Base-by-base conservation (phyloP, 2,329 filamentous ascomycete genomes). In the Byssochlamys sp. region DNA sequence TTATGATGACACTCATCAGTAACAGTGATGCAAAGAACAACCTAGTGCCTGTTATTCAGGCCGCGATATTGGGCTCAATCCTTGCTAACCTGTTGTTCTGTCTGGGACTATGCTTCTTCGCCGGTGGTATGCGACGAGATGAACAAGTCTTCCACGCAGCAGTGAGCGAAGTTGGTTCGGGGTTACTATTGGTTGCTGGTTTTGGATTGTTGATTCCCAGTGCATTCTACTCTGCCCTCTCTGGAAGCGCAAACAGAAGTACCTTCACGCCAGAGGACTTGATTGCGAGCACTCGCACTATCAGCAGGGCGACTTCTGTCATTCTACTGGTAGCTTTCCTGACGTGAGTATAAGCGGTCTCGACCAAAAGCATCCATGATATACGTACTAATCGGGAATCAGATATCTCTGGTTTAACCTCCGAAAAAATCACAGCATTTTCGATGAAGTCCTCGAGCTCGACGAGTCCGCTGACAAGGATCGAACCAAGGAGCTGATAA, bases 31-130 rank as follows among this genome's bases (percentile, higher is more conserved):
- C 72, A 24, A 65, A 70, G 10, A 75, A 75, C n/a, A 67, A 71
- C 49, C 60, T 74, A 29, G 74, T 87, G 59, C 78, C 81, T n/a
- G 88, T 50, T 35, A 59, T 61, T 28, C 59, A 61, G 25, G 59
- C 59, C 24, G 90, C 90, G 27, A 91, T 95, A 57, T 75, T 95
- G 0, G 90, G 90, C 35, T 92, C 89, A 0, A 88, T 95, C 51
- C 72, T 95, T 33, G 89, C 90, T 11, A 95, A 90, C 31, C 81
- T 94, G 74, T 75, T 95, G 51, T 78, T 95, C 0, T 95, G 90
- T 64, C 74, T 95, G 27, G 90, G 90, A 0, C 67, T 86, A 55
- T 94, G 89, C 70, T 95, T 95, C 76, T 84, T 92, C 60, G 81
- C 85, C 25, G 89, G 89, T 48, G 90, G 90, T 7, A 62, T 92